Percentiles rank a stretch among this genome's conserved stretches.
phyloP scores from a whole-genome alignment of 1,284 basidiomycete species.

The Papiliotrema terrestris region DNA sequence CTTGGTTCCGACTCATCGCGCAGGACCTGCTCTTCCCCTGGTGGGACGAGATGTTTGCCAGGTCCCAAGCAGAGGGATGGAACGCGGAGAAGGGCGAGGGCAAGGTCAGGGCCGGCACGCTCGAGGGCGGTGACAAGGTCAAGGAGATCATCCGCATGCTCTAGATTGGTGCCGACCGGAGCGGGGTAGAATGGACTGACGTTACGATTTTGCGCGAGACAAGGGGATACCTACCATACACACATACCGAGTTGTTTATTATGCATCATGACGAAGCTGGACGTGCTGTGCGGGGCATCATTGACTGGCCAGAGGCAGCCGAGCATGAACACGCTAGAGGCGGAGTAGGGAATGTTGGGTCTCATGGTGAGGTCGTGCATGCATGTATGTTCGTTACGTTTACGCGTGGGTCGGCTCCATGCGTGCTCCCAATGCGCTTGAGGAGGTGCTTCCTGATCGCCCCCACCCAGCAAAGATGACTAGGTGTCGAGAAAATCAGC shows the following conservation, averaged over 20 bases:
- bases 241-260: too few relatives aligned
- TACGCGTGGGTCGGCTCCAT: too few relatives aligned
- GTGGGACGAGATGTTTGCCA: slow-evolving; percentile 86
- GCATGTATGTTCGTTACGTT: too few relatives aligned
- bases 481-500: slow-evolving; percentile 50
- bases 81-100: slow-evolving; percentile 53
- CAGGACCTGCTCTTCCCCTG: slow-evolving; percentile 95
- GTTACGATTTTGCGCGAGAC: slow-evolving; percentile 44
- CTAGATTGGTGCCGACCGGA: slow-evolving; percentile 30
- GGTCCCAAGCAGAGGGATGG: slow-evolving; percentile 56
- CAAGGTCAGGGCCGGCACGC: slow-evolving; percentile 31
- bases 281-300: too few relatives aligned
- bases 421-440: too few relatives aligned
- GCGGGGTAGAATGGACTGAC: slow-evolving; percentile 43
- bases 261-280: too few relatives aligned
- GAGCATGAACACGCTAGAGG: too few relatives aligned
- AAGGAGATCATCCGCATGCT: slow-evolving; percentile 73
- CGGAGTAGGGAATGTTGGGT: too few relatives aligned
- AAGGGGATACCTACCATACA: too few relatives aligned
- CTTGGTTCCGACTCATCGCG: slow-evolving; percentile 99
- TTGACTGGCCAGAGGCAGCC: not conserved
- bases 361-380: too few relatives aligned
- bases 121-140: slow-evolving; percentile 48
- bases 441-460: too few relatives aligned
- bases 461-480: too few relatives aligned